Percentiles rank a stretch among this genome's conserved stretches.
These are phyloP conservation scores for Calycina marina DNA, from an alignment of 2,329 filamentous ascomycete genomes.

Conservation along the genomic window DNA sequence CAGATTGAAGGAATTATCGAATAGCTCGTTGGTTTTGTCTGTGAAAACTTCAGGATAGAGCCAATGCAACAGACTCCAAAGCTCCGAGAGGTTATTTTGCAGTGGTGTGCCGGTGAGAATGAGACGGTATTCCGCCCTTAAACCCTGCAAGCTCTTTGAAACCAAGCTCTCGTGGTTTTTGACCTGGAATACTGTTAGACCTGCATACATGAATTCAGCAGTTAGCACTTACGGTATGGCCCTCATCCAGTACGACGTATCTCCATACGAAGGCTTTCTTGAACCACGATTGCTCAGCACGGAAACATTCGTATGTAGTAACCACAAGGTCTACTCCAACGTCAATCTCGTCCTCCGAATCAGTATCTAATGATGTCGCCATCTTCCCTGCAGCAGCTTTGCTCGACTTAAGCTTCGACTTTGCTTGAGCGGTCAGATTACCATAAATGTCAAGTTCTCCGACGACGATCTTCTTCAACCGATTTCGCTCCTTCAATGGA, in stretches of 20 bases:
- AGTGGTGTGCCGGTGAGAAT: slow-evolving; percentile 34
- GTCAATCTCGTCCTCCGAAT: slow-evolving; percentile 19
- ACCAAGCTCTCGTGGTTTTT: slow-evolving; percentile 28
- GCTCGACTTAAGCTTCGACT: slow-evolving; percentile 14
- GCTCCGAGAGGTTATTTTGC: slow-evolving; percentile 41
- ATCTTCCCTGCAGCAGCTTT: slow-evolving; percentile 10
- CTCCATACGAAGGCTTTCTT: slow-evolving; percentile 34
- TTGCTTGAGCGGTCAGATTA: slow-evolving; percentile 21
- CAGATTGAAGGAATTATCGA: slow-evolving; percentile 41
- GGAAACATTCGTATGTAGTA: slow-evolving; percentile 35
- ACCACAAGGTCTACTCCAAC: slow-evolving; percentile 28
- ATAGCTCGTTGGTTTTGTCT: slow-evolving; percentile 32
- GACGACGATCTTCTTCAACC: slow-evolving; percentile 31
- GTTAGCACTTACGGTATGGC: slow-evolving; percentile 33
- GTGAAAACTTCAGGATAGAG: slow-evolving; percentile 43
- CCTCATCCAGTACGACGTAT: slow-evolving; percentile 38
- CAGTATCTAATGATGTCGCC: slow-evolving; percentile 14
- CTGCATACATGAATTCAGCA: too few relatives aligned
- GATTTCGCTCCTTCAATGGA: slow-evolving; percentile 26
- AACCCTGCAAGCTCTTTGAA: slow-evolving; percentile 20
- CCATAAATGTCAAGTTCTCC: slow-evolving; percentile 31
- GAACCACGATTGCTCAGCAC: slow-evolving; percentile 32
- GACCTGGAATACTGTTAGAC: too few relatives aligned
- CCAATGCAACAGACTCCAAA: slow-evolving; percentile 43
- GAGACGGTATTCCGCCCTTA: slow-evolving; percentile 23